A percentile compares a stretch with the other conserved stretches of the same genome.
Conservation (phyloP, 257 asterid species). For the Nicotiana tabacum region DNA sequence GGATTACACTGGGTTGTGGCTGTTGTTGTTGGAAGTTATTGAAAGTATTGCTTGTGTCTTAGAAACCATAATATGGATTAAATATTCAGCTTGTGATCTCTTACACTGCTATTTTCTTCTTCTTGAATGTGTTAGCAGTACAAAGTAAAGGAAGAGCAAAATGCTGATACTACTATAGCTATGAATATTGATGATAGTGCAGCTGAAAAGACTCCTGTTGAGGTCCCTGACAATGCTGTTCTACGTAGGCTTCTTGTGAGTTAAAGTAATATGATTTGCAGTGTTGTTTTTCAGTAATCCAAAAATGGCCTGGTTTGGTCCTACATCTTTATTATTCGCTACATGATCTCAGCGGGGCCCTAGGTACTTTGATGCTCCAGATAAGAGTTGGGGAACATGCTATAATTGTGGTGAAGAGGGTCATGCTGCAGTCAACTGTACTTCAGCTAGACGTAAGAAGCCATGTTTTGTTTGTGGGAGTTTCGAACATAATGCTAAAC, state of each 20-base stretch:
- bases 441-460: conserved; percentile 75
- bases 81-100: neutral
- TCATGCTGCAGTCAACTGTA: conserved; percentile 66
- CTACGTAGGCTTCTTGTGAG: conserved; percentile 97
- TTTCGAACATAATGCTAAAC: conserved; percentile 76
- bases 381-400: conserved; percentile 87
- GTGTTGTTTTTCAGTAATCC: conserved; percentile 23
- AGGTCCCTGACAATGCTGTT: conserved; percentile 51
- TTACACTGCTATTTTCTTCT: neutral
- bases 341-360: conserved; percentile 86
- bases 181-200: conserved; percentile 26
- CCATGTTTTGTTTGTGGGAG: conserved; percentile 98
- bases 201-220: conserved; percentile 43
- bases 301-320: conserved; percentile 19
- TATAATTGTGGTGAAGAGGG: conserved; percentile 98
- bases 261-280: conserved; percentile 37
- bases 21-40: neutral
- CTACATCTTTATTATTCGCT: conserved; percentile 28
- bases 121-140: conserved; percentile 36
- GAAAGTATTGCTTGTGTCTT: neutral
- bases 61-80: neutral
- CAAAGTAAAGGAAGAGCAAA: conserved; percentile 27
- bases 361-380: conserved; percentile 96
- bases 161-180: conserved; percentile 20
- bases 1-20: too few relatives aligned